Base-by-base conservation (phyloP, 768 basidiomycete species). In the Pleurotus djamor region DNA sequence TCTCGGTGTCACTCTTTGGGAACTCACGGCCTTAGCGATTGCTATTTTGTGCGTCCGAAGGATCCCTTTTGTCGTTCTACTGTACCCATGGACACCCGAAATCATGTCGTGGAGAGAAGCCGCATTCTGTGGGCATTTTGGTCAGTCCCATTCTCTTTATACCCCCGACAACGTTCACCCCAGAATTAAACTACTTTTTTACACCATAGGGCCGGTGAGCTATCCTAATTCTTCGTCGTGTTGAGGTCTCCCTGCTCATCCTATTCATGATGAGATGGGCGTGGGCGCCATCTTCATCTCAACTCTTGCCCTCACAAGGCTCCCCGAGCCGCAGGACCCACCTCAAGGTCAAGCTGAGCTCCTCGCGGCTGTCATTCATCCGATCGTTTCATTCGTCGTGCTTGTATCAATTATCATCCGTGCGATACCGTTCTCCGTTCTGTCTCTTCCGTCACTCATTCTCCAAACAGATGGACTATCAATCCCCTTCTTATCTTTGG, bases 251-350 rank as follows among this genome's bases (percentile, higher is more conserved):
- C 21, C 21, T 28, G 21, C 3, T 28, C 21, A 28, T 28, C 21
- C 21, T 28, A 9, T 52, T n/a, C 60, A 5, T 47, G 12, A 12
- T n/a, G 9, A 93, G 79, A 96, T 97, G 91, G 96, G 96, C 54
- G 94, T 97, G 16, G 87, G 89, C 0, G 90, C 96, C 5, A 78
- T 98, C 48, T 99, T 98, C 71, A 89, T 98, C 59, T 86, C 89
- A 7, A 87, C 85, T 0, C 71, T 94, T 21, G 92, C 93, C 3
- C 69, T 86, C 8, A 79, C 79, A 28, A 82, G 80, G 52, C 76
- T 95, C 0, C 84, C 88, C 4, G 66, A 65, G 10, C 85, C 89
- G 1, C 70, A 75, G 2, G 68, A 74, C 58, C 89, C 92, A 0
- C 89, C 92, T 0, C 72, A 76, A 58, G 81, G 80, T 47, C 87